Conservation (phyloP, 163 green algal species). For the Scenedesmus sp. region DNA sequence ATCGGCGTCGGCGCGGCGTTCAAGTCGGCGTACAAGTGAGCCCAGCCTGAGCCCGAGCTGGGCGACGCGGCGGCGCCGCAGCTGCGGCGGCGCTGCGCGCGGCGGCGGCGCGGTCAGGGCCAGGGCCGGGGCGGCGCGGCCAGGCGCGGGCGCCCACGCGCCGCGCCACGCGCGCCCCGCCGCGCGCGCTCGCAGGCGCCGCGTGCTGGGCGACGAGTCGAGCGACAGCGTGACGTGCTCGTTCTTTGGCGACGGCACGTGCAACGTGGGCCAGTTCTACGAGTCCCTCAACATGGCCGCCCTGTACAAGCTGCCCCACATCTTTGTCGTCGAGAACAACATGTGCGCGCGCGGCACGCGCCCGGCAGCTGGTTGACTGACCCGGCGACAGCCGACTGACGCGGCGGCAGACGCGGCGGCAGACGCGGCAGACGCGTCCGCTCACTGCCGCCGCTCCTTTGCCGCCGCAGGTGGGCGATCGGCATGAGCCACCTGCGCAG, state of each 20-base stretch:
- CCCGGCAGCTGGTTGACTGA: background rate
- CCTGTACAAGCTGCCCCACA: constrained; percentile 97
- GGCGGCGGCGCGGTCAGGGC: too few relatives aligned
- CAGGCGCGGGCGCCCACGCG: too few relatives aligned
- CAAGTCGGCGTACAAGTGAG: constrained; percentile 82
- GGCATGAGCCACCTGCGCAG: constrained; percentile 95
- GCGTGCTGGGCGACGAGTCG: constrained; percentile 82
- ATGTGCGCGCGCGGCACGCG: constrained; percentile 54
- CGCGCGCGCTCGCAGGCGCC: constrained; percentile 31
- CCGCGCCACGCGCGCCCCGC: too few relatives aligned
- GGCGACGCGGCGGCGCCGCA: too few relatives aligned
- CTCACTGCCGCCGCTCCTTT: too few relatives aligned
- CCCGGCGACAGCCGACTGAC: background rate
- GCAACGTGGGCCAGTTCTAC: constrained; percentile 94
- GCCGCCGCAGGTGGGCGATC: constrained; percentile 86
- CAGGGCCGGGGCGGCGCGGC: constrained; percentile 20
- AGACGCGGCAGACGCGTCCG: too few relatives aligned
- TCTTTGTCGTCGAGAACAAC: constrained; percentile 99
- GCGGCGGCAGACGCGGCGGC: background rate
- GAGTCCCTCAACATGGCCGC: constrained; percentile 99
- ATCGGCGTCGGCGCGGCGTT: constrained; percentile 95
- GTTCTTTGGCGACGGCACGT: constrained; percentile 98
- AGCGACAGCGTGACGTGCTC: constrained; percentile 85
- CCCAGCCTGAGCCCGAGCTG: too few relatives aligned
- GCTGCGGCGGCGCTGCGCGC: too few relatives aligned